These are phyloP conservation scores for Aspergillus jensenii DNA, from an alignment of 2,329 filamentous ascomycete species.

Conservation along the genomic window DNA sequence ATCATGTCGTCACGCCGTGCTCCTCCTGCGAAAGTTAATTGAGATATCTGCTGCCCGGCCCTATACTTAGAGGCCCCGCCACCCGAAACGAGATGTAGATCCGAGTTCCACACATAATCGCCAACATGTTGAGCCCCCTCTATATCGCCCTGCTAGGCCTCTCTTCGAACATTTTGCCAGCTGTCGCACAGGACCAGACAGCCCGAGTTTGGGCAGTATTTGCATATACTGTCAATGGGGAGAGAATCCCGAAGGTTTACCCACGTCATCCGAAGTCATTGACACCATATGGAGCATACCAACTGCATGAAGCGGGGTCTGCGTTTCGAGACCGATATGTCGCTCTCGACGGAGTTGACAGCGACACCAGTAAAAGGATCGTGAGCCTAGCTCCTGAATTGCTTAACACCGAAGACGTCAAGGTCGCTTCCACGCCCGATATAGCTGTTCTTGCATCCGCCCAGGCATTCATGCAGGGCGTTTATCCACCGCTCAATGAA, in stretches of 20 bases:
- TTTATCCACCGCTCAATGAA: conserved; percentile 54
- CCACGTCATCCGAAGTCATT: conserved; percentile 38
- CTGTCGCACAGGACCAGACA: conserved; percentile 26
- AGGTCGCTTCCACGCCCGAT: conserved; percentile 48
- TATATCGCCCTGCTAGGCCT: neutral
- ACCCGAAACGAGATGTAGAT: neutral
- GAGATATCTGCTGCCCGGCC: neutral
- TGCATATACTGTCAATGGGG: conserved; percentile 55
- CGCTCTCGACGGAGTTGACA: conserved; percentile 23
- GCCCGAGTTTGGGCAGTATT: conserved; percentile 50
- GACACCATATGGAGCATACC: conserved; percentile 56
- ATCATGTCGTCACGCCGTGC: conserved; percentile 8
- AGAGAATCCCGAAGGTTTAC: conserved; percentile 51
- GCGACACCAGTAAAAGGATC: conserved; percentile 37
- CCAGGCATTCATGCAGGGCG: conserved; percentile 61
- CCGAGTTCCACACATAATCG: neutral
- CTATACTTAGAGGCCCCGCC: neutral
- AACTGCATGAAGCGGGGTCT: conserved; percentile 51
- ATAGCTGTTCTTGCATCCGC: conserved; percentile 54
- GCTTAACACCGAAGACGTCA: conserved; percentile 48
- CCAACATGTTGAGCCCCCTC: conserved; percentile 11
- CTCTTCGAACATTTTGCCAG: conserved; percentile 14
- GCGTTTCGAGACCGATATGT: conserved; percentile 57
- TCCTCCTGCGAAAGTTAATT: neutral
- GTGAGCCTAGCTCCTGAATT: conserved; percentile 46